A percentile compares a stretch with the other conserved stretches of the same genome.
Conservation (phyloP, 768 basidiomycete species). For the Amanita jacksonii region DNA sequence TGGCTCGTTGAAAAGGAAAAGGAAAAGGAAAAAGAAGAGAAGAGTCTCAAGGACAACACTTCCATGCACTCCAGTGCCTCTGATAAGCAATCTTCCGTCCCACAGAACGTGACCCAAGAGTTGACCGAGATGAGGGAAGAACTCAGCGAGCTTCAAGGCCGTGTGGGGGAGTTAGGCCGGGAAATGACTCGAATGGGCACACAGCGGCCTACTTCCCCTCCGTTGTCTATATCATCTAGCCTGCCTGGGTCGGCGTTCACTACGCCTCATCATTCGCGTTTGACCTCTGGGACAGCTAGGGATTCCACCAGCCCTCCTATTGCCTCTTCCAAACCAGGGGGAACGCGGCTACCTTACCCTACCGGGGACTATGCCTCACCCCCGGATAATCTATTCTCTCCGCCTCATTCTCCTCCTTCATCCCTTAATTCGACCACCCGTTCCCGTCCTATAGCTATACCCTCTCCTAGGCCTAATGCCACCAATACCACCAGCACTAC, state of each 20-base stretch:
- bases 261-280: slow-evolving; percentile 30
- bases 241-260: slow-evolving; percentile 18
- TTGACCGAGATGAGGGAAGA: slow-evolving; percentile 56
- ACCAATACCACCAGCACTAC: background rate
- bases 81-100: slow-evolving; percentile 11
- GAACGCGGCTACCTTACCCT: slow-evolving; percentile 68
- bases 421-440: slow-evolving; percentile 44
- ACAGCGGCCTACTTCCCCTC: slow-evolving; percentile 39
- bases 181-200: slow-evolving; percentile 69
- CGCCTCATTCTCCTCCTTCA: slow-evolving; percentile 37
- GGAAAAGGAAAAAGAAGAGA: slow-evolving; percentile 55
- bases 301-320: slow-evolving; percentile 61
- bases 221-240: slow-evolving; percentile 26
- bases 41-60: slow-evolving; percentile 12
- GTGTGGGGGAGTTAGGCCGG: slow-evolving; percentile 64
- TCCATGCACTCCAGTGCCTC: slow-evolving; percentile 11
- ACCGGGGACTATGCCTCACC: slow-evolving; percentile 77
- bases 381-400: slow-evolving; percentile 33
- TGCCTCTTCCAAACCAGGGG: slow-evolving; percentile 34
- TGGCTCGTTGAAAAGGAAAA: slow-evolving; percentile 84
- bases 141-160: slow-evolving; percentile 62
- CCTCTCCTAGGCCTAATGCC: slow-evolving; percentile 6
- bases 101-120: slow-evolving; percentile 25
- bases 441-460: slow-evolving; percentile 37
- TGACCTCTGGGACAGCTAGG: slow-evolving; percentile 35